Evolutionary conservation across 1,284 basidiomycete species (phyloP).

Genomic region (Trichosporon sp.): DNA sequence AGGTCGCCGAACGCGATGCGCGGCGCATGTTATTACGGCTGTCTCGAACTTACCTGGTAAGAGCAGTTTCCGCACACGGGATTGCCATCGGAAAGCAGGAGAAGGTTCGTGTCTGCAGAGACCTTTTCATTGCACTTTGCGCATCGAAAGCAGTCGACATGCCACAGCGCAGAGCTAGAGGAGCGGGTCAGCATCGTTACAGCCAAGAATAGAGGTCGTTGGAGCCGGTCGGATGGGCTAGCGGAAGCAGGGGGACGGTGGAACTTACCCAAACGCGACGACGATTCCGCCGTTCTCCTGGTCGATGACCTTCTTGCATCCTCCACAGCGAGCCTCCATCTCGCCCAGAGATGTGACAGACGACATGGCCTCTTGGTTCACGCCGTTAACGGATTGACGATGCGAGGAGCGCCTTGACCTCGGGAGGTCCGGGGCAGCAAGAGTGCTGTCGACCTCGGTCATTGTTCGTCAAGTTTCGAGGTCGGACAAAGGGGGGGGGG

Average conservation of each 20-base stretch:
- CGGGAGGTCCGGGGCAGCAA: neutral
- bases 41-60: conserved; percentile 63
- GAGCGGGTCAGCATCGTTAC: conserved; percentile 22
- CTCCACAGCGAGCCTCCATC: conserved; percentile 65
- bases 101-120: conserved; percentile 86
- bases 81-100: conserved; percentile 92
- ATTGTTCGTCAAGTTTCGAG: neutral
- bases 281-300: conserved; percentile 82
- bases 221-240: neutral
- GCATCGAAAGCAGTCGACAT: conserved; percentile 59
- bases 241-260: neutral
- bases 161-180: conserved; percentile 55
- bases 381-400: conserved; percentile 18
- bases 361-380: conserved; percentile 23
- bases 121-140: conserved; percentile 62
- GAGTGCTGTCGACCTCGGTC: conserved; percentile 16
- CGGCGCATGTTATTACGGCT: conserved; percentile 24
- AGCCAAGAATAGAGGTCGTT: neutral
- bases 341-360: conserved; percentile 34
- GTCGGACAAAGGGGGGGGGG: neutral
- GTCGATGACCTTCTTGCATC: conserved; percentile 79
- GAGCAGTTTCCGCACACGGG: conserved; percentile 97
- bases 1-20: neutral
- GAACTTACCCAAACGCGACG: conserved; percentile 81
- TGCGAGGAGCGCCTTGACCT: conserved; percentile 9